phyloP scores from a whole-genome alignment of 2,329 filamentous ascomycete species.

The Cyanodermella asteris region DNA sequence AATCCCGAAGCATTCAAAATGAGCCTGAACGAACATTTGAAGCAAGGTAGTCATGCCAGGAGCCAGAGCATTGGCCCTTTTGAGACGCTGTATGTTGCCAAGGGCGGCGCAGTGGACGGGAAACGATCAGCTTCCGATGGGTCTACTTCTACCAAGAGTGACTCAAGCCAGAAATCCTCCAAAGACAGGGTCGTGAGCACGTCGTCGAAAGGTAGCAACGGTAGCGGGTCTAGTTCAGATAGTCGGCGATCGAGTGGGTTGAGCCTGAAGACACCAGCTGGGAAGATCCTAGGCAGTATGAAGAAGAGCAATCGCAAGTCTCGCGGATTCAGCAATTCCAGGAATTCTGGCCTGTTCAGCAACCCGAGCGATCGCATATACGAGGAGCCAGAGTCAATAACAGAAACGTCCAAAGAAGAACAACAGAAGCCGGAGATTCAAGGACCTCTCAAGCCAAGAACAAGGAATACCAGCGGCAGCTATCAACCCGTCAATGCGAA shows the following conservation, averaged over 20 bases:
- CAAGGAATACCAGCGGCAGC: no score
- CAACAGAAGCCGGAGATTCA: background rate
- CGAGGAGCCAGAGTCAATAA: conserved; percentile 51
- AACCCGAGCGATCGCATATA: conserved; percentile 48
- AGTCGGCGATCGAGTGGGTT: conserved; percentile 8
- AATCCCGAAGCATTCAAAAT: conserved; percentile 27
- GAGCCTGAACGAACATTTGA: conserved; percentile 21
- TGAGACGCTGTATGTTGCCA: conserved; percentile 2
- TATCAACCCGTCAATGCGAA: no score
- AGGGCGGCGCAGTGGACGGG: conserved; percentile 6
- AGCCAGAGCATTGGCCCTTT: conserved; percentile 16
- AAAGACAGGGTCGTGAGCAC: background rate
- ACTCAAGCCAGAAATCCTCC: no score
- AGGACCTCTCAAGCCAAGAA: no score
- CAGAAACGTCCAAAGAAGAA: conserved; percentile 11
- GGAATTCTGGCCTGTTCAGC: conserved; percentile 29
- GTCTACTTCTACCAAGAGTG: conserved; percentile 5
- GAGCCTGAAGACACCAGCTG: conserved; percentile 14
- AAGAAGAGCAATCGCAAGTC: no score
- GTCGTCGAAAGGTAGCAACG: no score
- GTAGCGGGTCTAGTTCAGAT: no score
- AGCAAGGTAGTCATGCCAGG: conserved; percentile 22
- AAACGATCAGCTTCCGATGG: conserved; percentile 9
- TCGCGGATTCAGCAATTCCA: no score
- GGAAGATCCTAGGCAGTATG: conserved; percentile 17